phyloP scores from a whole-genome alignment of 2,329 filamentous ascomycete genomes.

The Pestalotiopsis sp. region DNA sequence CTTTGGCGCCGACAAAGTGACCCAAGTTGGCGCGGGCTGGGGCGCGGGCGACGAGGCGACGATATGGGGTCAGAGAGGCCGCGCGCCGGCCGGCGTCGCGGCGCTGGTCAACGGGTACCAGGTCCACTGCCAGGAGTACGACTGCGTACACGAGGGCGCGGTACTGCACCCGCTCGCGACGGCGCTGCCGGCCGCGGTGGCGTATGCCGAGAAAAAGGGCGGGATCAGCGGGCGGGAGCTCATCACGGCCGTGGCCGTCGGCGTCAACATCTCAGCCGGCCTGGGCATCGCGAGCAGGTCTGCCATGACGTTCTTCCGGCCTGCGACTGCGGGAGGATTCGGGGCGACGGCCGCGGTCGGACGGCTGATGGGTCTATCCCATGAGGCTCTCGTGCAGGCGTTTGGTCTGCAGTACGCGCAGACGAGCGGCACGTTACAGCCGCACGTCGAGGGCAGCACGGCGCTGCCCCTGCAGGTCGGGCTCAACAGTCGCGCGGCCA shows the following conservation, averaged over 20 bases:
- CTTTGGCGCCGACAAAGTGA: constrained; percentile 10
- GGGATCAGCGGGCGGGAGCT: constrained; percentile 13
- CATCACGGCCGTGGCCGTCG: constrained; percentile 15
- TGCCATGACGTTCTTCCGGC: constrained; percentile 14
- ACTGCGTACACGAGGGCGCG: constrained; percentile 16
- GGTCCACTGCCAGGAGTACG: constrained; percentile 16
- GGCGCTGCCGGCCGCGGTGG: constrained; percentile 11
- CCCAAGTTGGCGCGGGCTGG: constrained; percentile 1
- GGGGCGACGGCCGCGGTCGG: constrained; percentile 13
- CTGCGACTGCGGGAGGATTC: constrained; percentile 14
- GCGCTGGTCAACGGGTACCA: constrained; percentile 14
- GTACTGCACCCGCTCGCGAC: constrained; percentile 15
- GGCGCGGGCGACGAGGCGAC: constrained; percentile 5
- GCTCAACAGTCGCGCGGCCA: constrained; percentile 13
- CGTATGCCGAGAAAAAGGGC: constrained; percentile 10
- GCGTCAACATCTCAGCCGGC: constrained; percentile 14
- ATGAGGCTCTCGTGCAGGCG: constrained; percentile 10
- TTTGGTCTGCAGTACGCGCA: constrained; percentile 16
- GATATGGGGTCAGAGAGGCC: constrained; percentile 8
- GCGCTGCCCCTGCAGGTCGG: constrained; percentile 14
- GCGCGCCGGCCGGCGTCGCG: constrained; percentile 11
- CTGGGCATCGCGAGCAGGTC: constrained; percentile 14
- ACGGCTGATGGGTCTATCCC: constrained; percentile 9
- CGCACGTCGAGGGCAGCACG: constrained; percentile 14
- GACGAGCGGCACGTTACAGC: constrained; percentile 16